Percentiles rank a stretch among this genome's conserved stretches.
phyloP scores from a whole-genome alignment of 1,284 basidiomycete species.

The Cryptococcus deneoformans region DNA sequence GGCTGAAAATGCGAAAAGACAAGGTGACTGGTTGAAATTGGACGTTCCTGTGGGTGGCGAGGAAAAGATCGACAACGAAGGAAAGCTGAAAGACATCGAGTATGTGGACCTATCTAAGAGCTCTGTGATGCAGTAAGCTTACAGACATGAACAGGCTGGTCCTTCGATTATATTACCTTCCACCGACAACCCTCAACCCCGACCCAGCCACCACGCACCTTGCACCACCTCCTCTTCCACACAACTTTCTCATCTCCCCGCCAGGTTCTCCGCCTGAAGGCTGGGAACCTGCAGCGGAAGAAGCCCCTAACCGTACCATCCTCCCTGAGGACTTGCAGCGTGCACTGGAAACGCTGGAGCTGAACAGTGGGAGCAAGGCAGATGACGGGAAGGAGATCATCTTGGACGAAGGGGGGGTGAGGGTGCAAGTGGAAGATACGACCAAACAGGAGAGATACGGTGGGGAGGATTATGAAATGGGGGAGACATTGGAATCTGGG shows the following conservation, averaged over 20 bases:
- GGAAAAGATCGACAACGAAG: neutral
- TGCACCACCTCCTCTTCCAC: conserved; percentile 72
- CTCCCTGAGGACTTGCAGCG: conserved; percentile 85
- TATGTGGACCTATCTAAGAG: neutral
- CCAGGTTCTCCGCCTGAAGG: conserved; percentile 97
- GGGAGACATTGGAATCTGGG: conserved; percentile 19
- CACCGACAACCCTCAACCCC: conserved; percentile 58
- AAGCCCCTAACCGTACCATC: conserved; percentile 82
- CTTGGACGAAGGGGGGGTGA: conserved; percentile 40
- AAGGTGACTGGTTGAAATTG: conserved; percentile 41
- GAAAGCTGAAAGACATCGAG: neutral
- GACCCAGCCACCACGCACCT: conserved; percentile 55
- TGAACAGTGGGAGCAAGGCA: conserved; percentile 21
- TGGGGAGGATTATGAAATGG: conserved; percentile 9
- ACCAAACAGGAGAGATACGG: conserved; percentile 5
- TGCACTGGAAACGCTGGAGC: conserved; percentile 59
- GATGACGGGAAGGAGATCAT: conserved; percentile 36
- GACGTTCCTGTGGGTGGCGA: conserved; percentile 19
- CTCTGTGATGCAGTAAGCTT: neutral
- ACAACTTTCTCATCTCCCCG: conserved; percentile 96
- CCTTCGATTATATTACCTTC: conserved; percentile 75
- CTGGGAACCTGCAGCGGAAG: conserved; percentile 90
- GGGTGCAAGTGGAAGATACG: conserved; percentile 44
- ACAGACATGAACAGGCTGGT: conserved; percentile 48
- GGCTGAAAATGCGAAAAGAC: conserved; percentile 42